A percentile compares a stretch with the other conserved stretches of the same genome.
These are phyloP conservation scores for Blastobotrys niveus DNA, from an alignment of 1,139 yeast genomes.

Conservation along the genomic window DNA sequence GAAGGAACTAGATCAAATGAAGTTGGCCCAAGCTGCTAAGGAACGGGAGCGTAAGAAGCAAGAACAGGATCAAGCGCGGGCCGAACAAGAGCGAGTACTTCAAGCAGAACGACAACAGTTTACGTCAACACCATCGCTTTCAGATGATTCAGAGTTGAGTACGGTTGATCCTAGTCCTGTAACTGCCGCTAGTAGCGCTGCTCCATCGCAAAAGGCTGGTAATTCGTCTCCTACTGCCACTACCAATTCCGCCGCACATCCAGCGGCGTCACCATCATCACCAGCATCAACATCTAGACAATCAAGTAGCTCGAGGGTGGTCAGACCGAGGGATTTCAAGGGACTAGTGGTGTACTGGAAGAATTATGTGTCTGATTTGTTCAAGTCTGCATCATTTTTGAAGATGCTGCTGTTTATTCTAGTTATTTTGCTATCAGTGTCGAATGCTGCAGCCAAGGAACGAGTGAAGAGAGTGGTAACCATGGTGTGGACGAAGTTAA, in stretches of 20 bases:
- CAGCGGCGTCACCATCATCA: background rate
- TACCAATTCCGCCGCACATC: background rate
- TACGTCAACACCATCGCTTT: constrained; percentile 4
- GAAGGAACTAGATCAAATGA: constrained; percentile 3
- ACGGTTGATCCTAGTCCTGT: constrained; percentile 1
- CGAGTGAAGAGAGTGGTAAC: constrained; percentile 15
- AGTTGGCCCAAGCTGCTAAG: constrained; percentile 2
- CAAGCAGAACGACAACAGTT: constrained; percentile 11
- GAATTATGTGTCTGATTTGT: constrained; percentile 8
- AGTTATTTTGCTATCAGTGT: constrained; percentile 19
- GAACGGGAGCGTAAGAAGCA: constrained; percentile 3
- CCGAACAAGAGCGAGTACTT: constrained; percentile 14
- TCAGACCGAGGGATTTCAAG: constrained; percentile 8
- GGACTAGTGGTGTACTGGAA: constrained; percentile 16
- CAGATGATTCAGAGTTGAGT: constrained; percentile 1
- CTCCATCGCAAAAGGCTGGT: background rate
- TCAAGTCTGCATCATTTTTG: constrained; percentile 12
- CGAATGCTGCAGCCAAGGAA: constrained; percentile 18
- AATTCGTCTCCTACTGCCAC: background rate
- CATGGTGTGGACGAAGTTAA: constrained; percentile 20
- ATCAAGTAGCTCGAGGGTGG: background rate
- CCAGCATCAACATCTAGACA: background rate
- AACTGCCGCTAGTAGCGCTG: background rate
- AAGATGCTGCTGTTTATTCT: constrained; percentile 17
- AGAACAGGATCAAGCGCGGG: constrained; percentile 5